Evolutionary conservation across 129 eudicot genomes (phyloP).

Genomic region (Mikania micrantha): DNA sequence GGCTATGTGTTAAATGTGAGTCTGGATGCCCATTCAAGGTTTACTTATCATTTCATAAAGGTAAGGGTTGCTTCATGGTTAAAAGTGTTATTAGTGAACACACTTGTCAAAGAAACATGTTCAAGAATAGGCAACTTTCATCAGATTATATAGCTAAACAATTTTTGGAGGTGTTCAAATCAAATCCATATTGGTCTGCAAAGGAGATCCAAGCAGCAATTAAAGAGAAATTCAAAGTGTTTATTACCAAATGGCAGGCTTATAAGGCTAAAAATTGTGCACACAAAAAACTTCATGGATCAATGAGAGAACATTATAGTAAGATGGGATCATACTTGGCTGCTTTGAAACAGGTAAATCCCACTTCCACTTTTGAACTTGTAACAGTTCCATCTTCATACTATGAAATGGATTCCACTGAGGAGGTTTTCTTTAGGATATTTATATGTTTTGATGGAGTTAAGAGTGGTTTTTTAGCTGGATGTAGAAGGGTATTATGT

Average conservation of each 20-base stretch:
- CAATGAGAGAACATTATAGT: background rate
- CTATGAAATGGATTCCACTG: too few species aligned
- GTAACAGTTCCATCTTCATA: too few species aligned
- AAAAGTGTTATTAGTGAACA: background rate
- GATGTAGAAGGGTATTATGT: background rate
- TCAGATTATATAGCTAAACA: background rate
- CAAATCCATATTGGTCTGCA: background rate
- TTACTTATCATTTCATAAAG: background rate
- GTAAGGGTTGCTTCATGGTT: background rate
- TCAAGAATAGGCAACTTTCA: background rate
- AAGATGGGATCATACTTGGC: background rate
- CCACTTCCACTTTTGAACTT: background rate
- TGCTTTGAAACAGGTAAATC: background rate
- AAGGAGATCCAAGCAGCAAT: background rate
- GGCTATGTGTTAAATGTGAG: too few species aligned
- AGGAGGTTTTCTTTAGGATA: too few species aligned
- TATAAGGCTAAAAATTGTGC: background rate
- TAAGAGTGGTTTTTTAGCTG: background rate
- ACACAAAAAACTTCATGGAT: background rate
- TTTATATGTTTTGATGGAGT: too few species aligned
- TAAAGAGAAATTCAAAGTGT: background rate
- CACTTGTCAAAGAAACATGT: background rate
- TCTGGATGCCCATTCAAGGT: background rate
- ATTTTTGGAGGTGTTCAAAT: too few species aligned
- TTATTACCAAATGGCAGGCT: background rate